Conservation (phyloP, 176 grass and related monocot species). For the Poa pratensis region DNA sequence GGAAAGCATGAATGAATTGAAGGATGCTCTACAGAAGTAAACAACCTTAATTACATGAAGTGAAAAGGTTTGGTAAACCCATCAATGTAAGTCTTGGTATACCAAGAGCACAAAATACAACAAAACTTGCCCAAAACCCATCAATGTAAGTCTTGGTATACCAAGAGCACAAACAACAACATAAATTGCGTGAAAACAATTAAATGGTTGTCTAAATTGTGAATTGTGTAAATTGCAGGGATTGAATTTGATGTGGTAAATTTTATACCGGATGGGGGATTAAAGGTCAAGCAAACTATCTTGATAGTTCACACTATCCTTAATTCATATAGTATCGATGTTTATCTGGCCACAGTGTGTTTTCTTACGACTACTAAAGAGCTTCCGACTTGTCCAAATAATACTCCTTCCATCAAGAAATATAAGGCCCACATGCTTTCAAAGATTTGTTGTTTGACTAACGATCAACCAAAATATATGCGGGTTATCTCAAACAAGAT, state of each 20-base stretch:
- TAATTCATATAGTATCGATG: not conserved
- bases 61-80: not conserved
- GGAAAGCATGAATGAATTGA: not conserved
- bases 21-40: not conserved
- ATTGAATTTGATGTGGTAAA: not conserved
- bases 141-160: not conserved
- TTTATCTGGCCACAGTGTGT: not conserved
- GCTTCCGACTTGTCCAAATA: not conserved
- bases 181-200: not conserved
- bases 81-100: not conserved
- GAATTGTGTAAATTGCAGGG: not conserved
- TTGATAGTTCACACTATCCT: not conserved
- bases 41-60: not conserved
- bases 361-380: not conserved
- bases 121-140: not conserved
- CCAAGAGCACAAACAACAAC: not conserved
- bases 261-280: not conserved
- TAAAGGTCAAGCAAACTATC: not conserved
- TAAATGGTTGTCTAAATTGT: not conserved
- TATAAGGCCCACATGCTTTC: not conserved
- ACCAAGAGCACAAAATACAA: not conserved
- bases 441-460: not conserved
- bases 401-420: not conserved
- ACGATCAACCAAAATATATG: not conserved
- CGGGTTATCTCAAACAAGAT: not conserved